phyloP scores from a whole-genome alignment of 2,329 filamentous ascomycete species.

The Scleromitrula shiraiana region DNA sequence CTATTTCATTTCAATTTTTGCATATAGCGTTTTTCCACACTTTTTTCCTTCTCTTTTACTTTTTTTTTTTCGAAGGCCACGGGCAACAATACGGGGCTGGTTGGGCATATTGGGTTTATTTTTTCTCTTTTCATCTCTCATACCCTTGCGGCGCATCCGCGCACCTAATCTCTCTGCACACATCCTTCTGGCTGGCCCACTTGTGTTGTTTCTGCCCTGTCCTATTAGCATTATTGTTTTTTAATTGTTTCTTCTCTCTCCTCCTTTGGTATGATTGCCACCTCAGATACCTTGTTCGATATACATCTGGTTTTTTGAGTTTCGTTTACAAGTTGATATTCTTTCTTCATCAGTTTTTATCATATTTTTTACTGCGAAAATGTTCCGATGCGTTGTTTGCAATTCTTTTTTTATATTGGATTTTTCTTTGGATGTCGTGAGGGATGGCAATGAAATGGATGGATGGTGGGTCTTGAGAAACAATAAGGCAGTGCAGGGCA shows the following conservation, averaged over 20 bases:
- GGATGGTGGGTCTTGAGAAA: conserved; percentile 2
- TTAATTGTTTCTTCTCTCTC: conserved; percentile 26
- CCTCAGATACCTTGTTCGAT: conserved; percentile 54
- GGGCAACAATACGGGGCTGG: conserved; percentile 37
- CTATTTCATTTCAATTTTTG: conserved; percentile 25
- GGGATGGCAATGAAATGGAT: conserved; percentile 6
- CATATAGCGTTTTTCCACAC: conserved; percentile 24
- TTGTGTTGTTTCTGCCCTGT: conserved; percentile 30
- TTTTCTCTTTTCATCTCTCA: conserved; percentile 18
- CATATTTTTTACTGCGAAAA: conserved; percentile 12
- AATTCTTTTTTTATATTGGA: conserved; percentile 10
- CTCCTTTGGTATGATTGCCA: conserved; percentile 22
- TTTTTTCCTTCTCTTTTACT: conserved; percentile 17
- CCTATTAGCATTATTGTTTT: conserved; percentile 22
- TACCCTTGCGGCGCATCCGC: conserved; percentile 14
- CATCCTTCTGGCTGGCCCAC: conserved; percentile 30
- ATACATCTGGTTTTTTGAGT: conserved; percentile 32
- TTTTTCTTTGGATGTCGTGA: conserved; percentile 12
- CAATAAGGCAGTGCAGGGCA: conserved; percentile 4
- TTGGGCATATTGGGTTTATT: conserved; percentile 29
- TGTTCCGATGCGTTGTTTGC: conserved; percentile 13
- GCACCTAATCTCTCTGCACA: conserved; percentile 25
- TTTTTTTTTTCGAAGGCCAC: conserved; percentile 31
- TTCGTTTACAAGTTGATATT: too few relatives aligned
- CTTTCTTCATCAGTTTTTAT: background rate